Evolutionary conservation across 1,284 basidiomycete genomes (phyloP).

Genomic region (Mycena sp.): DNA sequence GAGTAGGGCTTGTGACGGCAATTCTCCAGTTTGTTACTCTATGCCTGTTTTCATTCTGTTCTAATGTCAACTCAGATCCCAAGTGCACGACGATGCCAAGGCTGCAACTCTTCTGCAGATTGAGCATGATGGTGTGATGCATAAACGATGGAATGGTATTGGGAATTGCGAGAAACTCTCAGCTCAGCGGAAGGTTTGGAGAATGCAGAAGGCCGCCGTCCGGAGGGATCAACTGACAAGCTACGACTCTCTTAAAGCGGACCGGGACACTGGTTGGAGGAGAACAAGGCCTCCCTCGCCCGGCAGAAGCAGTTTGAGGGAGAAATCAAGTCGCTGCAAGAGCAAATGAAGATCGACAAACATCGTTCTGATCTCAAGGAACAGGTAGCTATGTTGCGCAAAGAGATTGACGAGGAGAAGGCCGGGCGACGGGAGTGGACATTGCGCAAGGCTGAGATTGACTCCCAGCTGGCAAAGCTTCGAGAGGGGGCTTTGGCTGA

Average conservation of each 20-base stretch:
- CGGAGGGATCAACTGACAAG: conserved; percentile 3
- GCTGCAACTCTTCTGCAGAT: neutral
- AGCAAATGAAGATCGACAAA: conserved; percentile 1
- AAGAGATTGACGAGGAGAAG: conserved; percentile 9
- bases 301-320: neutral
- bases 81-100: too few relatives aligned
- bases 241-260: neutral
- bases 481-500: neutral
- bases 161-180: conserved; percentile 12
- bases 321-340: neutral
- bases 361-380: conserved; percentile 5
- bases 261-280: neutral
- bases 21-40: too few relatives aligned
- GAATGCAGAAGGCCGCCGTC: neutral
- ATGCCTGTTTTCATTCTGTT: too few relatives aligned
- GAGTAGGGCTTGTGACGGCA: too few relatives aligned
- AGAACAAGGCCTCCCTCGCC: neutral
- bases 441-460: neutral
- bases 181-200: conserved; percentile 6
- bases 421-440: neutral
- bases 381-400: neutral
- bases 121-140: neutral
- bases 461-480: neutral
- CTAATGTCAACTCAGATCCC: too few relatives aligned
- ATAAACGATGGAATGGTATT: neutral